phyloP scores from a whole-genome alignment of 192 early-diverging fungal species.

The Backusella luteola region DNA sequence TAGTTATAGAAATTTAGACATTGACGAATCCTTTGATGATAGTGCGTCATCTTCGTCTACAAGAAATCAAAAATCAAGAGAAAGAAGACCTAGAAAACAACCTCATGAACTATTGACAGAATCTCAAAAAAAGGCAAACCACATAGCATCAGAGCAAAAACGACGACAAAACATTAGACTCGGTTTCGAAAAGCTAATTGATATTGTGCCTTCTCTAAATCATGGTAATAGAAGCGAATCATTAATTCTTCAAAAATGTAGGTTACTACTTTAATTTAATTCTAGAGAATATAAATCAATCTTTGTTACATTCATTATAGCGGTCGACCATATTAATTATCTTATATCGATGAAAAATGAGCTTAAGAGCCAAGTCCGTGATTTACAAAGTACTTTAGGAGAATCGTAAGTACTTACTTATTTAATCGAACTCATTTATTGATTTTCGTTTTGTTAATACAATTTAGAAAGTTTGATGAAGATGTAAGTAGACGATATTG shows the following conservation, averaged over 20 bases:
- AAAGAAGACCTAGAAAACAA: slow-evolving; percentile 8
- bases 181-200: slow-evolving; percentile 73
- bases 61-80: neutral
- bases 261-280: neutral
- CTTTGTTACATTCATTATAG: slow-evolving; percentile 25
- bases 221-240: slow-evolving; percentile 64
- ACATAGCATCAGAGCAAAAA: slow-evolving; percentile 81
- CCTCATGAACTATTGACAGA: slow-evolving; percentile 60
- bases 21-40: neutral
- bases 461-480: slow-evolving; percentile 14
- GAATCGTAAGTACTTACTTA: slow-evolving; percentile 31
- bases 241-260: slow-evolving; percentile 60
- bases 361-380: slow-evolving; percentile 46
- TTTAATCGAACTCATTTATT: neutral
- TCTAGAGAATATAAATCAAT: slow-evolving; percentile 5
- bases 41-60: neutral
- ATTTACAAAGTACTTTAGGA: slow-evolving; percentile 44
- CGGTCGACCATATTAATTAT: slow-evolving; percentile 73
- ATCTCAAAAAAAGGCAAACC: slow-evolving; percentile 74
- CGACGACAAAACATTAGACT: slow-evolving; percentile 72
- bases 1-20: neutral
- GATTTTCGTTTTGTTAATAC: neutral
- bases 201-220: slow-evolving; percentile 64
- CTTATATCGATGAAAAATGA: slow-evolving; percentile 57
- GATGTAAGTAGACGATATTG: slow-evolving; percentile 12